Evolutionary conservation across 768 basidiomycete species (phyloP).

Genomic region (Lactifluus piperatus): DNA sequence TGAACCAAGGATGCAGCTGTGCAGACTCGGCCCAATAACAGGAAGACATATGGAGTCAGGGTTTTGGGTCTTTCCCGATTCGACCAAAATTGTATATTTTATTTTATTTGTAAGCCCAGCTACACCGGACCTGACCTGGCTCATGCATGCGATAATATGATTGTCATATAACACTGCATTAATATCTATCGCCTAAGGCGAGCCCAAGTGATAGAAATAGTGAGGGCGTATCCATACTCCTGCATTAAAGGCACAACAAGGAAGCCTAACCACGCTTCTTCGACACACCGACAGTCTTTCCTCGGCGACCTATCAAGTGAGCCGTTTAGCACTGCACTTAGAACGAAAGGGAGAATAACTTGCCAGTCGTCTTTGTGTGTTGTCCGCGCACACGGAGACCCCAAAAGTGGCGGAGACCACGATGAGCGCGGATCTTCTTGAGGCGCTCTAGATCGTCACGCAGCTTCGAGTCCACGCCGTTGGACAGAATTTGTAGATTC

Average conservation of each 20-base stretch:
- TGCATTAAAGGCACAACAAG: too few species aligned
- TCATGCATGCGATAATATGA: neutral
- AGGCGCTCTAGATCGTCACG: slow-evolving; percentile 96
- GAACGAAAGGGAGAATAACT: slow-evolving; percentile 19
- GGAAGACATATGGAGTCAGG: slow-evolving; percentile 25
- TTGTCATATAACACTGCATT: neutral
- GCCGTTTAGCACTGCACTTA: neutral
- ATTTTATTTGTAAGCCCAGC: neutral
- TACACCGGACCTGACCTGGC: neutral
- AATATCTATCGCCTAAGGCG: neutral
- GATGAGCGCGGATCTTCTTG: slow-evolving; percentile 98
- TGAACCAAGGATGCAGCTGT: slow-evolving; percentile 38
- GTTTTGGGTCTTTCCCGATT: too few species aligned
- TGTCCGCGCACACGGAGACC: slow-evolving; percentile 95
- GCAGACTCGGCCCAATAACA: slow-evolving; percentile 27
- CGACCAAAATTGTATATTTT: too few species aligned
- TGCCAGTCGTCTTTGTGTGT: slow-evolving; percentile 98
- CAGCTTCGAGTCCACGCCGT: slow-evolving; percentile 94
- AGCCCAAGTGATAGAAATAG: neutral
- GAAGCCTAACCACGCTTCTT: slow-evolving; percentile 64
- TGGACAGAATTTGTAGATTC: slow-evolving; percentile 91
- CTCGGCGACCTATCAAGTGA: slow-evolving; percentile 64
- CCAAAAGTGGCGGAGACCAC: slow-evolving; percentile 89
- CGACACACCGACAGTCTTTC: slow-evolving; percentile 94
- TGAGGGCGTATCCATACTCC: neutral